Base-by-base conservation (phyloP, 2,329 filamentous ascomycete genomes). In the Cryphonectria parasitica region DNA sequence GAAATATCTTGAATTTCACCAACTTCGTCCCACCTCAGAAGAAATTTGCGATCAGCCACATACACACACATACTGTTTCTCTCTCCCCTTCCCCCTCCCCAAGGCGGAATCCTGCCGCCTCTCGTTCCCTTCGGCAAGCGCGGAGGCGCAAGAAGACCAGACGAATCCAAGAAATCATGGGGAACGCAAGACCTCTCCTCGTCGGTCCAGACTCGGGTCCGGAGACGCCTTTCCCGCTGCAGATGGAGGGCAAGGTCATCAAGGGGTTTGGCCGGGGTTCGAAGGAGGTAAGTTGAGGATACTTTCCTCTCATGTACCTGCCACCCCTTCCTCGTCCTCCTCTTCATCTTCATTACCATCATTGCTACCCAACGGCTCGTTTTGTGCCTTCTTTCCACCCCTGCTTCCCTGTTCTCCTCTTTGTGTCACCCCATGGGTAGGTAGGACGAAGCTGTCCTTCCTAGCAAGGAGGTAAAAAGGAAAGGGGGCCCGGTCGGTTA, bases 241-340 rank as follows among this genome's bases (percentile, higher is more conserved):
- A 87, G 75, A 90, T 98, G 82, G 91, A 92, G 73, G 96, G 96
- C 34, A 89, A 91, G 69, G 94, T 99, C 34, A 94, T 98, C 77
- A 92, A 93, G 77, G 96, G 96, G 45, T 98, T 98, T 80, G 95
- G 96, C 58, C 89, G 96, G 72, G 96, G 96, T 22, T 97, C 93
- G 77, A 97, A 94, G 84, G 95, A 98, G 83, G 93, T 95, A 79
- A 71, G 82, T 78, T 58, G 10, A 28, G 56, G 11, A 49, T 58
- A 60, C 41, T 54, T 54, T 62, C 34, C 19, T 39, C 49, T 19
- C 45, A 60, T 41, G 62, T 36, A 39, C 66, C 43, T 69, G 22
- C 62, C 52, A 64, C 45, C 52, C 43, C 22, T 15, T 5, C 19
- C 34, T 22, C 41, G 1, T 28, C 39, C 10, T 66, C 22, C 31